Base-by-base conservation (phyloP, 148 eudicot species). In the Agrostemma githago region DNA sequence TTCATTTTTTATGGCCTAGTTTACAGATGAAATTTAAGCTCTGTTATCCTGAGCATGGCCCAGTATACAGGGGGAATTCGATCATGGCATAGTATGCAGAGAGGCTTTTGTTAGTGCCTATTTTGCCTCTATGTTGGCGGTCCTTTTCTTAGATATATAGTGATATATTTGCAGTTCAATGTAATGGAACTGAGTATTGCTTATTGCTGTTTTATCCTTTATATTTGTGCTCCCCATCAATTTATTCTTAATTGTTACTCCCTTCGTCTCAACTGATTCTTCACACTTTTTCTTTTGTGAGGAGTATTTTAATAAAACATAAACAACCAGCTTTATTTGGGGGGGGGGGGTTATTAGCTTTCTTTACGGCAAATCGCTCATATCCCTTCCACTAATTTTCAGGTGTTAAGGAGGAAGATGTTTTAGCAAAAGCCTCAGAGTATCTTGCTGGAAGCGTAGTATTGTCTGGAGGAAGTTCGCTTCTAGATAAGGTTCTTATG, bases 401-500 rank as follows among this genome's bases (percentile, higher is more conserved):
- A 94, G 98, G 80, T 76, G 79, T 89, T 76, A 78, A 83, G 66
- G 75, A 72, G 74, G 90, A 90, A 66, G 90, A 88, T 76, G 82
- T 90, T 73, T 64, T 80, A 20, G 70, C 80, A 75, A 88, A 89
- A 85, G 78, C 85, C 72, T 77, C 84, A 10, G 77, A 77, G 59
- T 89, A 85, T 79, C 85, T 92, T 74, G 86, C 83, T 84, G 83
- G 82, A 65, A 40, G 70, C 59, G 68, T 77, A 41, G 53, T 66
- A n/a, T 48, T 42, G 63, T 68, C 79, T 64, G 72, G 83, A 67
- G 81, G 62, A 66, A 74, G 74, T 76, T 78, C 86, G 19, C 54
- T 79, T 62, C 42, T 76, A 58, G 88, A 85, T 42, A 79, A 71
- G 74, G 81, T 78, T 60, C 41, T 87, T 68, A 66, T 43, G 77